These are phyloP conservation scores for Pisolithus sp. DNA, from an alignment of 768 basidiomycete species.

Conservation along the genomic window DNA sequence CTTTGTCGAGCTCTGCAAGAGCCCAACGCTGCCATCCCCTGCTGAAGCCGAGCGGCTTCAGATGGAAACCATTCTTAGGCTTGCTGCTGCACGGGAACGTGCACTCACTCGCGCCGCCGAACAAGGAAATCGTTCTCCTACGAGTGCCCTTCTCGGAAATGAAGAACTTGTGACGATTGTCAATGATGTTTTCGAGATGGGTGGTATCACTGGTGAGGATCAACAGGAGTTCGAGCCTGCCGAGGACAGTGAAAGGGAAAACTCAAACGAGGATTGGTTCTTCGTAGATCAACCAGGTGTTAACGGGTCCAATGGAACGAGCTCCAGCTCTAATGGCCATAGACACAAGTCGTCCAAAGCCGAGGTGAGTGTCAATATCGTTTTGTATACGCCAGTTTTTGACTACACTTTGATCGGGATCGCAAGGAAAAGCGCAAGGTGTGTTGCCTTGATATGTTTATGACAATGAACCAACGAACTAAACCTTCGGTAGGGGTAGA, in stretches of 20 bases:
- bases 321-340: neutral
- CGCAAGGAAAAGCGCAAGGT: neutral
- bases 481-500: constrained; percentile 1
- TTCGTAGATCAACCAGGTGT: neutral
- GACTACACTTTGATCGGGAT: neutral
- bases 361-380: too few species aligned
- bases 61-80: constrained; percentile 44
- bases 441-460: neutral
- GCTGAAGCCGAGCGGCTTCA: constrained; percentile 53
- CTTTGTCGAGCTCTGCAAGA: constrained; percentile 47
- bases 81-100: constrained; percentile 54
- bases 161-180: constrained; percentile 26
- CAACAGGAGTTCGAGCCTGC: neutral
- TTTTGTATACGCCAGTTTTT: neutral
- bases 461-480: neutral
- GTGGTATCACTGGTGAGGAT: constrained; percentile 1
- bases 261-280: neutral
- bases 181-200: constrained; percentile 27
- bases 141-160: constrained; percentile 19
- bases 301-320: neutral
- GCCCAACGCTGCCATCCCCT: constrained; percentile 43
- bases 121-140: constrained; percentile 24
- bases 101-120: constrained; percentile 29
- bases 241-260: neutral
- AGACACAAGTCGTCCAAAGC: neutral